phyloP scores from a whole-genome alignment of 352 stramenopile genomes.

The Phytophthora brassicae region DNA sequence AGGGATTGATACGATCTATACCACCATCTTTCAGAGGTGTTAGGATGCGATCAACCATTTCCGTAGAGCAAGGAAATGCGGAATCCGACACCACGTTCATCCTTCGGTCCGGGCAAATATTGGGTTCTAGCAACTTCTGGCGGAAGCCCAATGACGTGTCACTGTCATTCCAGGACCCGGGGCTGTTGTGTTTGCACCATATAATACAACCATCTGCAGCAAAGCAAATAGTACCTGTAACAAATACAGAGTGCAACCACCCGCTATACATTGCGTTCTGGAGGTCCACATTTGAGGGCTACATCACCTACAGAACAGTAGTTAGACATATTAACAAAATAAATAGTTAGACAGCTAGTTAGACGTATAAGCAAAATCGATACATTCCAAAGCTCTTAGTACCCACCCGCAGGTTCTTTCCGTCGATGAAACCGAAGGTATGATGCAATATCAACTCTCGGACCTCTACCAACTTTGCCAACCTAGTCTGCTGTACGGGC shows the following conservation, averaged over 20 bases:
- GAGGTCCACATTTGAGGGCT: not conserved
- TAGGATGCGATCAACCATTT: not conserved
- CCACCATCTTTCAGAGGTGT: not conserved
- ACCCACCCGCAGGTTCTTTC: not conserved
- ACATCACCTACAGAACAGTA: not conserved
- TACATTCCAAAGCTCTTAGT: too few species aligned
- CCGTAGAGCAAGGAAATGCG: not conserved
- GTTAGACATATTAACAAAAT: not conserved
- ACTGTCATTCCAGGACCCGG: not conserved
- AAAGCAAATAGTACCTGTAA: not conserved
- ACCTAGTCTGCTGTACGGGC: too few species aligned
- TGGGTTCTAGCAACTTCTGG: not conserved
- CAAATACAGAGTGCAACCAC: not conserved
- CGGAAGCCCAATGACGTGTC: not conserved
- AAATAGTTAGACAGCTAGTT: too few species aligned
- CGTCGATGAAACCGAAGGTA: not conserved
- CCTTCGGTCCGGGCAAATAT: not conserved
- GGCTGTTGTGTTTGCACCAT: not conserved
- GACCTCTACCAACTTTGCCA: not conserved
- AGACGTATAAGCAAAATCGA: too few species aligned
- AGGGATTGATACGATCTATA: not conserved
- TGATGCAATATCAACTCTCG: not conserved
- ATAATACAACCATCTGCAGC: not conserved
- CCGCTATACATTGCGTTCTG: not conserved
- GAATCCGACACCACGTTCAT: constrained; percentile 3